Percentiles rank a stretch among this genome's conserved stretches.
phyloP scores from a whole-genome alignment of 164 flowering plant species.

The Magnolia changhungtana region DNA sequence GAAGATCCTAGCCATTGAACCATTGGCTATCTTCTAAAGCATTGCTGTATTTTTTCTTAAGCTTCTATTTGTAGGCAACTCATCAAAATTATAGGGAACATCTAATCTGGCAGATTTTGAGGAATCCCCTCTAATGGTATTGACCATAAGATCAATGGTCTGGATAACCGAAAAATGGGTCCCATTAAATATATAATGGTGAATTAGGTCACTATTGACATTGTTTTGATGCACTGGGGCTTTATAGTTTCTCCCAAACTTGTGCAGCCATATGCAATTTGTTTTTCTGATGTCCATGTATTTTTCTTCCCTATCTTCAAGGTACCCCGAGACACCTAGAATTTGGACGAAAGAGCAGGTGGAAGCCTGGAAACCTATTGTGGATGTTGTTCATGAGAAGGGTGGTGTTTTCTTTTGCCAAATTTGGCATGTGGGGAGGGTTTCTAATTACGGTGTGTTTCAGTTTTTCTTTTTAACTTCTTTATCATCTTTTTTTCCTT shows the following conservation, averaged over 20 bases:
- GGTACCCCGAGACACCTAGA: conserved; percentile 26
- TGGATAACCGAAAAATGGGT: background rate
- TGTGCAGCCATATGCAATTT: background rate
- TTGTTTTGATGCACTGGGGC: background rate
- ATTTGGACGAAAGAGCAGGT: conserved; percentile 35
- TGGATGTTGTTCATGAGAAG: conserved; percentile 34
- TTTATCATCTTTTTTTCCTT: background rate
- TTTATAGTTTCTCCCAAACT: background rate
- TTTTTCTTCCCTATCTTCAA: conserved; percentile 5
- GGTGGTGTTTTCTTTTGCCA: conserved; percentile 32
- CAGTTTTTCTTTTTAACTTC: background rate
- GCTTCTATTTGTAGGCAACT: too few relatives aligned
- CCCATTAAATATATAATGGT: background rate
- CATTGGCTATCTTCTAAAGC: too few relatives aligned
- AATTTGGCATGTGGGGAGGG: conserved; percentile 31
- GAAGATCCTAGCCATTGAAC: too few relatives aligned
- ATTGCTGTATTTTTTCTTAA: too few relatives aligned
- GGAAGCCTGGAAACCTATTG: conserved; percentile 37
- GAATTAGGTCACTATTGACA: background rate
- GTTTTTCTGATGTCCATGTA: background rate
- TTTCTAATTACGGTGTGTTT: conserved; percentile 21
- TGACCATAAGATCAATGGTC: background rate
- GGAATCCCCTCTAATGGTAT: background rate
- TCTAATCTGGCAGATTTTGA: background rate
- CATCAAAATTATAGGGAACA: too few relatives aligned